A percentile compares a stretch with the other conserved stretches of the same genome.
Evolutionary conservation across 768 basidiomycete species (phyloP).

Genomic region (Clavaria fumosa): DNA sequence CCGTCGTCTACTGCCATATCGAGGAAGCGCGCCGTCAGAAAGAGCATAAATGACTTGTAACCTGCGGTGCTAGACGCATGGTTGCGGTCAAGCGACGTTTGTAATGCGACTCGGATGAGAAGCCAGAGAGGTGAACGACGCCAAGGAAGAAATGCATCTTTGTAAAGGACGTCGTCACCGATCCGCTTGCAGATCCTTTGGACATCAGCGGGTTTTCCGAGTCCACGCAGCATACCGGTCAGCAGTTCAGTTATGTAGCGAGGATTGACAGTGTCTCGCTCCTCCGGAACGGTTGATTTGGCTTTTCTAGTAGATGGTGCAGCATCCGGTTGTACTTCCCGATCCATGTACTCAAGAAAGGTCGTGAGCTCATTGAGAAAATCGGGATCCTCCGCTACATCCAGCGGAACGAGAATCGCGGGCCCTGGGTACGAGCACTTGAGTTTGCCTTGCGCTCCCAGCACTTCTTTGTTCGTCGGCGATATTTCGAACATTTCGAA

Average conservation of each 20-base stretch:
- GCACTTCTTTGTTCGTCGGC: constrained; percentile 20
- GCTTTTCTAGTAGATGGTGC: constrained; percentile 25
- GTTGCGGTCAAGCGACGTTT: constrained; percentile 19
- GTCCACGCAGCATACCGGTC: constrained; percentile 28
- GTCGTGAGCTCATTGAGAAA: constrained; percentile 23
- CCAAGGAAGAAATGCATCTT: constrained; percentile 26
- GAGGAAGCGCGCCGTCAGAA: constrained; percentile 21
- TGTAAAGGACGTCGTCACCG: constrained; percentile 32
- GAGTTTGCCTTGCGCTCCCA: constrained; percentile 27
- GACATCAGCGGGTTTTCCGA: constrained; percentile 18
- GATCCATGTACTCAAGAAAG: constrained; percentile 25
- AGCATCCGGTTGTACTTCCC: constrained; percentile 20
- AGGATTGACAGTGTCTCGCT: constrained; percentile 26
- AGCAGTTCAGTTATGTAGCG: constrained; percentile 35
- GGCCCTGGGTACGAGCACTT: constrained; percentile 31
- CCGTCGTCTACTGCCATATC: constrained; percentile 10
- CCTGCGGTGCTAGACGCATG: constrained; percentile 6
- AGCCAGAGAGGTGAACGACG: constrained; percentile 37
- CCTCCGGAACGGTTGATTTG: constrained; percentile 19
- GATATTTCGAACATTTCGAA: constrained; percentile 35
- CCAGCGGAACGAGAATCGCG: constrained; percentile 22
- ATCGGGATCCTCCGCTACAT: constrained; percentile 13
- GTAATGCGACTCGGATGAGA: constrained; percentile 29
- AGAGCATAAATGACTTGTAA: constrained; percentile 38
- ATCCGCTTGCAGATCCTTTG: constrained; percentile 26